Evolutionary conservation across 805 yeast genomes (phyloP), one percentile per base, ranked within the genome.

Genomic region (Candida endomychidarum): DNA sequence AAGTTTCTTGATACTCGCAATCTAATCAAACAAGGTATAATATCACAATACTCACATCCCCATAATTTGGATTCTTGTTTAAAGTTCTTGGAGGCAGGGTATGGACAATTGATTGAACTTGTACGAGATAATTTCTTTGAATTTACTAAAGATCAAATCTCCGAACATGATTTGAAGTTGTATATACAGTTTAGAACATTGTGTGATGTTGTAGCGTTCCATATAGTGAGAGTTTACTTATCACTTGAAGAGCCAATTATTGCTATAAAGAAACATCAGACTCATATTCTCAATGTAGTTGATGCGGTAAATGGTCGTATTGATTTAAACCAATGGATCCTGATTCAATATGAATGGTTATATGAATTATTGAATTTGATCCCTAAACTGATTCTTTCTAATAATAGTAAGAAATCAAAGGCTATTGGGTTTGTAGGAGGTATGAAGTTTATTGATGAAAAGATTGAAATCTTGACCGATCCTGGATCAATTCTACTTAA

Each of bases 321-420:
- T 4, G 44, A 47, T 25, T 9, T 28, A 6, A 41, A 19, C 19
- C 48, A 69, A 28, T 86, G 95, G 95, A 51, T 71, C 8, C 72
- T 81, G 0, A 53, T 62, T n/a, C 95, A 86, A 52, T 74, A 77
- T 47, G 73, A 77, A 29, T 75, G 84, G 80, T 61, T 86, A 9
- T 87, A 84, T 0, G 77, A 81, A 41, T 55, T 83, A 12, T 60
- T 80, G 37, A 70, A 63, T 8, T 38, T 59, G n/a, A 64, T 76
- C 1, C 85, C 85, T 0, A 47, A 52, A 9, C 72, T 78, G 2
- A 57, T 67, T 9, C 17, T 53, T 5, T 26, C 47, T 6, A 43
- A 37, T n/a, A 23, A 42, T 41, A 32, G 21, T 5, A 50, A 49
- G 28, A 47, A 42, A 15, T 9, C 36, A 3, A 44, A 39, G 4